Evolutionary conservation across 768 basidiomycete genomes (phyloP).

Genomic region (Saitozyma sp.): DNA sequence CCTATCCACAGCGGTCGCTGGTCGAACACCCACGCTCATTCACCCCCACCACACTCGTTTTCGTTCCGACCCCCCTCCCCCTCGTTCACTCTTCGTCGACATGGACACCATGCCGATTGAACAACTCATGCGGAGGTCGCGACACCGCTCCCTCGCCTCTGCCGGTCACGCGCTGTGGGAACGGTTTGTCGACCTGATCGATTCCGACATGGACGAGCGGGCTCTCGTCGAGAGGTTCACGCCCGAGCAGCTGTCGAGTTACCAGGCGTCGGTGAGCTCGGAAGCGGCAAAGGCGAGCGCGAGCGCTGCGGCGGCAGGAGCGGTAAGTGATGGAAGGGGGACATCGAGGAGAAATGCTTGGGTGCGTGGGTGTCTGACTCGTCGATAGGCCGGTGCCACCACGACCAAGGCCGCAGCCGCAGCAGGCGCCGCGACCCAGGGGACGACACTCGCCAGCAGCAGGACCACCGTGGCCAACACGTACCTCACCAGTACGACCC

Average conservation of each 20-base stretch:
- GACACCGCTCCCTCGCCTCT: not conserved
- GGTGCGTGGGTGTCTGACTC: no score
- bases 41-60: constrained; percentile 1
- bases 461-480: constrained; percentile 6
- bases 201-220: constrained; percentile 2
- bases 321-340: no score
- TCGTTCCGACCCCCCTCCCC: not conserved
- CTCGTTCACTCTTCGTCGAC: not conserved
- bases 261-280: constrained; percentile 10
- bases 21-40: not conserved
- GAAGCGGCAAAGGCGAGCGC: constrained; percentile 3
- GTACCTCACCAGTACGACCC: not conserved
- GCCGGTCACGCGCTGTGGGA: no score
- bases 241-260: constrained; percentile 14
- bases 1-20: no score
- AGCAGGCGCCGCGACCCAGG: not conserved
- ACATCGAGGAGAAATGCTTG: no score
- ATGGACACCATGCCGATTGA: constrained; percentile 3
- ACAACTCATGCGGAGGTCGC: constrained; percentile 3
- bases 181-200: constrained; percentile 3
- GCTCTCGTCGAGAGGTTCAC: constrained; percentile 10
- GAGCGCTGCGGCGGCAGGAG: not conserved
- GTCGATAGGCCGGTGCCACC: not conserved
- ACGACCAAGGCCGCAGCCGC: constrained; percentile 8
- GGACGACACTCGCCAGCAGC: constrained; percentile 5